Evolutionary conservation across 2,329 filamentous ascomycete genomes (phyloP), one percentile per base, ranked within the genome.

Genomic region (Monosporascus cannonballus): DNA sequence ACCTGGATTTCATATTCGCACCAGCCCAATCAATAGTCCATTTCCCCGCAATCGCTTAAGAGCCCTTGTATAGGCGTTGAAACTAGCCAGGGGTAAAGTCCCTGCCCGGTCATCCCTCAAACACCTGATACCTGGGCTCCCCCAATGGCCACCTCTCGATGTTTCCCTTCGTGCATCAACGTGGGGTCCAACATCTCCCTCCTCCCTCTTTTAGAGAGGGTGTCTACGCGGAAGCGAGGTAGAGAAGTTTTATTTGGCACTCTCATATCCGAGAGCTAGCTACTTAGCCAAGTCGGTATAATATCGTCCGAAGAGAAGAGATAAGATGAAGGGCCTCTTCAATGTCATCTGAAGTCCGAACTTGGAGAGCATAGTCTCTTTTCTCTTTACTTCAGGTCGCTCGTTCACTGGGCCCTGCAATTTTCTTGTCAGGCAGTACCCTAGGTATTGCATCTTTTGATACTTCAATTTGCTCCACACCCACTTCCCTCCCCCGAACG

Each of bases 401-500:
- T 46, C 42, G 17, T 41, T 48, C 47, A 47, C 47, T 25, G 45
- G 54, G 52, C 52, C 54, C 54, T 51, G 45, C 37, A 47, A 48
- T 44, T 50, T 20, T 18, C 3, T 18, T 46, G 34, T 30, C 47
- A 20, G 24, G 17, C 47, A 27, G 22, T 53, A 50, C 25, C 56
- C 44, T 48, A 48, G 54, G 50, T 49, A 54, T 57, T 54, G 55
- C 37, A 54, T 50, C 52, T 58, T 48, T 56, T 59, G 57, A 58
- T 38, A 59, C 57, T 54, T 54, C 50, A 49, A 42, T 20, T 24
- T 18, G 22, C 4, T 51, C 50, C 42, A 47, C 38, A 54, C 45
- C 47, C 49, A 39, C 46, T 47, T 49, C 38, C 38, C 52, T 56
- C 47, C 42, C 47, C 54, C 53, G 56, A 27, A 50, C 50, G 37